Conservation (phyloP, 257 asterid species). For the Primulina tabacum region DNA sequence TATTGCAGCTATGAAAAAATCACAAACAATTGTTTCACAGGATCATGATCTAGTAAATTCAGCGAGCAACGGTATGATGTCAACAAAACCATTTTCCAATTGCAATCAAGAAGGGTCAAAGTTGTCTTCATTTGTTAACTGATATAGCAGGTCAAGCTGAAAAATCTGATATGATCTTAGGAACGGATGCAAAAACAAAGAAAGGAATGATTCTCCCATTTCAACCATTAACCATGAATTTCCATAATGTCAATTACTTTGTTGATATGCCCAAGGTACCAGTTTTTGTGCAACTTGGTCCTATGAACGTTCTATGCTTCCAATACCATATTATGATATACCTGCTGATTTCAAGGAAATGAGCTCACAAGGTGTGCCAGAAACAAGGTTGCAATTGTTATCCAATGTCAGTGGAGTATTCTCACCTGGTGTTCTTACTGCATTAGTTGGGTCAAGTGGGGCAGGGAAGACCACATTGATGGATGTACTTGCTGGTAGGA, state of each 20-base stretch:
- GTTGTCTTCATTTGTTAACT: slow-evolving; percentile 16
- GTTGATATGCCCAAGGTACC: slow-evolving; percentile 92
- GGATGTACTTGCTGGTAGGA: slow-evolving; percentile 95
- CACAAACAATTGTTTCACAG: slow-evolving; percentile 54
- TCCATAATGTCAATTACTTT: slow-evolving; percentile 76
- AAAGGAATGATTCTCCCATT: slow-evolving; percentile 95
- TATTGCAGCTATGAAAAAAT: slow-evolving; percentile 55
- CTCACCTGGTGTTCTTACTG: slow-evolving; percentile 87
- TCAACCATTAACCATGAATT: slow-evolving; percentile 76
- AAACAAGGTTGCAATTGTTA: slow-evolving; percentile 69
- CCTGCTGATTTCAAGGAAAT: slow-evolving; percentile 51
- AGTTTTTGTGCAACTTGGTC: slow-evolving; percentile 14
- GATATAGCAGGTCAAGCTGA: slow-evolving; percentile 38
- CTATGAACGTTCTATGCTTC: slow-evolving; percentile 5
- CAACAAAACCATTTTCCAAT: slow-evolving; percentile 9
- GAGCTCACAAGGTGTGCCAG: slow-evolving; percentile 68
- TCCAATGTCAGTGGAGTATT: slow-evolving; percentile 76
- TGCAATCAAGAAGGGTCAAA: slow-evolving; percentile 16
- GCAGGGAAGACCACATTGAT: slow-evolving; percentile 95
- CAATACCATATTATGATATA: slow-evolving; percentile 7
- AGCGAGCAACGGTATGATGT: slow-evolving; percentile 32
- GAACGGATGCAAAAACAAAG: slow-evolving; percentile 28
- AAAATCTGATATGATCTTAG: slow-evolving; percentile 21
- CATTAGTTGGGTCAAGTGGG: slow-evolving; percentile 88
- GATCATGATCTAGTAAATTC: slow-evolving; percentile 36